Evolutionary conservation across 1,139 yeast genomes (phyloP), one percentile per base, ranked within the genome.

Genomic region (Pichia sp.): DNA sequence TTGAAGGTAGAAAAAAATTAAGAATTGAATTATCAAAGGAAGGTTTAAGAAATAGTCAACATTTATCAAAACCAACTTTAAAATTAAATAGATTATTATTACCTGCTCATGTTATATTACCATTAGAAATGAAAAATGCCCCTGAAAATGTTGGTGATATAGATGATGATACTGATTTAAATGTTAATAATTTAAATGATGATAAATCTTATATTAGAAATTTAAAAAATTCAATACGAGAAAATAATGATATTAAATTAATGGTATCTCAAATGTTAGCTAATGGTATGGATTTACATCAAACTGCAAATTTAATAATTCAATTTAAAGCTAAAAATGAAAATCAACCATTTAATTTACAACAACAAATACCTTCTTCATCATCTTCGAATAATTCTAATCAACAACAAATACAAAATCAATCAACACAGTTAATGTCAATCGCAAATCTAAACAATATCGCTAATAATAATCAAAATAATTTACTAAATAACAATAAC

Each of bases 21-120:
- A 63, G 83, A 51, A 72, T 78, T 28, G 86, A 80, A 56, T 61
- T 76, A 16, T 78, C 84, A 4, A 80, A 79, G 56, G 87, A 80
- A 61, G 81, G 81, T 0, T 65, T 74, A 42, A 64, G 78, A 53
- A 62, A 69, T 20, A 61, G 63, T 30, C 62, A 61, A 26, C 62
- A 67, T 2, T 57, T 65, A 20, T 67, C 65, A 5, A 74, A 72
- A 54, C 69, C 73, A 2, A 62, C 69, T 20, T 50, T 78, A 33
- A 64, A 61, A 9, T 59, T 78, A 40, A 68, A 68, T 52, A 64
- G 77, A 53, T 64, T 62, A 20, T 61, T 61, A 42, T 55, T 80
- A 37, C 86, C 87, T 9, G 64, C 70, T 4, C 70, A 77, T 56
- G 84, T 80, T 22, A 68, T 69, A 38, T 55, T 80, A 28, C 85